A percentile compares a stretch with the other conserved stretches of the same genome.
Conservation (phyloP, 2,329 filamentous ascomycete genomes). For the Endocalyx cinctus region DNA sequence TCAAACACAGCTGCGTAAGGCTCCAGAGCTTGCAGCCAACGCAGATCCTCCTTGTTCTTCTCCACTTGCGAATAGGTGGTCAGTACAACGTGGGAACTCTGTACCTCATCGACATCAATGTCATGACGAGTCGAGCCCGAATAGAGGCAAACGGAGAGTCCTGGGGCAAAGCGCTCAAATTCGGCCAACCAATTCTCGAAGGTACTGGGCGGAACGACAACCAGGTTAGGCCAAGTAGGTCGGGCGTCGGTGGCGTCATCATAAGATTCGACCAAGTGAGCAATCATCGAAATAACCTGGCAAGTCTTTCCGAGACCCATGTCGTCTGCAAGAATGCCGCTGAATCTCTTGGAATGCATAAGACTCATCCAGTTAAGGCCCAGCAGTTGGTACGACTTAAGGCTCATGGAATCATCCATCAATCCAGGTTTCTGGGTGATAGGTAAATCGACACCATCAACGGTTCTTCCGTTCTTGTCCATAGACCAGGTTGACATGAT, state of each 20-base stretch:
- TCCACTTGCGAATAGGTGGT: constrained; percentile 58
- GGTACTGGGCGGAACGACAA: constrained; percentile 90
- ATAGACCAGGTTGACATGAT: constrained; percentile 24
- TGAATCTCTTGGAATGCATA: constrained; percentile 72
- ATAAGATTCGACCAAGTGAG: constrained; percentile 69
- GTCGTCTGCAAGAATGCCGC: constrained; percentile 91
- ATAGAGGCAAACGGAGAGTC: constrained; percentile 68
- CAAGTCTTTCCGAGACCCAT: constrained; percentile 98
- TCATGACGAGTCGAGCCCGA: constrained; percentile 57
- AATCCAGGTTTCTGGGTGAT: constrained; percentile 63
- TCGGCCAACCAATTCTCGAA: constrained; percentile 95
- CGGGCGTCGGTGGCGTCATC: constrained; percentile 23
- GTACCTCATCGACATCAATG: constrained; percentile 59
- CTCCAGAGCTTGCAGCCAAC: constrained; percentile 43
- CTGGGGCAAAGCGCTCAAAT: constrained; percentile 80
- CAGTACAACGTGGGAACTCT: constrained; percentile 59
- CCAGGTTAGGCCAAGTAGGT: constrained; percentile 66
- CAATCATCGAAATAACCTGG: constrained; percentile 88
- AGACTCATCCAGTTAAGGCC: constrained; percentile 92
- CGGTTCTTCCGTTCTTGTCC: constrained; percentile 31
- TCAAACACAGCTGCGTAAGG: constrained; percentile 71
- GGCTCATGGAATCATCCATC: constrained; percentile 69
- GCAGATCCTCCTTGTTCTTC: constrained; percentile 42
- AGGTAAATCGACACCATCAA: constrained; percentile 32
- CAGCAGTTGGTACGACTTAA: constrained; percentile 93